Evolutionary conservation across 2,329 filamentous ascomycete genomes (phyloP), one percentile per base, ranked within the genome.

Genomic region (Westerdykella aurantiaca): DNA sequence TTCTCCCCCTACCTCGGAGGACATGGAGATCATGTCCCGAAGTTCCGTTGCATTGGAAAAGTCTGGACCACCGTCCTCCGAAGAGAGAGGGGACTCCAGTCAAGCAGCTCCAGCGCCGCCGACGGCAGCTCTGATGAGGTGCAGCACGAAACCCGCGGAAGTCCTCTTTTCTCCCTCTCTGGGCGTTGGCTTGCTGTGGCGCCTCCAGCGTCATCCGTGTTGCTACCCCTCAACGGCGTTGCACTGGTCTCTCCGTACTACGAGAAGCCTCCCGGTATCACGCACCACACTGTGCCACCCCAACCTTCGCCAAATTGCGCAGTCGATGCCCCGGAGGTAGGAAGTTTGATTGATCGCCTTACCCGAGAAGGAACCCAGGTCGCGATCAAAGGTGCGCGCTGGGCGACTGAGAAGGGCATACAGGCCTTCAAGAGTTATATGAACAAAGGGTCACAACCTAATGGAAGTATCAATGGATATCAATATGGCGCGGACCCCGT

Each of bases 41-140:
- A 53, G 6, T 84, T 81, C 59, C 72, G 73, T 46, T 96, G 89
- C 57, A 74, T 93, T 43, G 90, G 85, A 16, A 98, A 98, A 69
- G 72, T 94, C 14, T 98, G 93, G 93, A 96, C 93, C 0, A 83
- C 82, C 37, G 73, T 95, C 22, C 87, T 93, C 60, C 78, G 56
- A 22, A 61, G 65, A 25, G 61, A 69, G 42, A 57, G 61, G n/a
- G 52, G 46, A 1, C 44, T 52, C 10, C 61, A 59, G n/a, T 64
- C 63, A 1, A 62, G 58, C 40, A 52, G 61, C 1, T 66, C 67
- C 2, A 69, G 61, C 42, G 60, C 60, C 35, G 60, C 56, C 11
- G 63, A 68, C n/a, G 55, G 58, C 18, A 64, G 56, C 40, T 59
- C 61, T 17, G 64, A 69, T 7, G 61, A 64, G 2, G 48, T 50